Conservation (phyloP, 1,284 basidiomycete species). For the Rhizopogon hawkerae region DNA sequence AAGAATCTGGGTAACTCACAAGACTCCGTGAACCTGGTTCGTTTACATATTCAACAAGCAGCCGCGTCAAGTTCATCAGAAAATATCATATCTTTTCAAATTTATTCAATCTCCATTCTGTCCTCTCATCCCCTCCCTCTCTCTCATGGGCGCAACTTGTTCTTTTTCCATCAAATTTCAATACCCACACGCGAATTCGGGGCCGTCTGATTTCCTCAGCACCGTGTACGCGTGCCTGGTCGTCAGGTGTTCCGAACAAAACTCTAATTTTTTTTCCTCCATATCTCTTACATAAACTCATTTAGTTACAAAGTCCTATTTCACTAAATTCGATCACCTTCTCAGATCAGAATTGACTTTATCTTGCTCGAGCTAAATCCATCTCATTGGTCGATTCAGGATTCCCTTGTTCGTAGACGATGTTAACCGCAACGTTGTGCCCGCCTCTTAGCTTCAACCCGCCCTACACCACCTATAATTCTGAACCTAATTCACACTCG, state of each 20-base stretch:
- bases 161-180: neutral
- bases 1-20: neutral
- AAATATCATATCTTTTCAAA: conserved; percentile 5
- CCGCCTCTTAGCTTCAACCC: no score
- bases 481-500: no score
- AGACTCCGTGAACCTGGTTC: neutral
- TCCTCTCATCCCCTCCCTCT: conserved; percentile 2
- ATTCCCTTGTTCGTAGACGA: no score
- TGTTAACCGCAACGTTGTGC: no score
- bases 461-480: no score
- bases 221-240: conserved; percentile 22
- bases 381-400: no score
- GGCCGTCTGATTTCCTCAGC: conserved; percentile 15
- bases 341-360: neutral
- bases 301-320: neutral
- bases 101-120: conserved; percentile 11
- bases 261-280: conserved; percentile 10
- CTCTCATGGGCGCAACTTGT: conserved; percentile 2
- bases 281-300: neutral
- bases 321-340: neutral
- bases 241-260: conserved; percentile 13
- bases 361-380: no score
- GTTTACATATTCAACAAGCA: conserved; percentile 1
- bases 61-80: conserved; percentile 24
- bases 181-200: conserved; percentile 10